Percentiles rank a stretch among this genome's conserved stretches.
These are phyloP conservation scores for Chlorella vulgaris DNA, from an alignment of 139 green algal genomes.

Conservation along the genomic window DNA sequence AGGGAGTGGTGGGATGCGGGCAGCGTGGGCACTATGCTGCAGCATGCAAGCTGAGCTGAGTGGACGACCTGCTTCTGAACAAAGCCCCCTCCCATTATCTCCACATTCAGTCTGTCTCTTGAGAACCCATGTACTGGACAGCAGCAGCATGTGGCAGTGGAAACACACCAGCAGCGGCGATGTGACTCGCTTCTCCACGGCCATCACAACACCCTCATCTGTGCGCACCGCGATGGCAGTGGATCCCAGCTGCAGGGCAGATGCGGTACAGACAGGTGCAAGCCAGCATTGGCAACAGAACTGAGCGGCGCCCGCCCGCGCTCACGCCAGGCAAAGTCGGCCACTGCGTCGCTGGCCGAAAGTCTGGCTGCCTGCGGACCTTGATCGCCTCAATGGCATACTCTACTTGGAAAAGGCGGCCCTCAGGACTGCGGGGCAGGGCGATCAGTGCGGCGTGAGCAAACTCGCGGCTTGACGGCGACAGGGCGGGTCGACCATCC, in stretches of 20 bases:
- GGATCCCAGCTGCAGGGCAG: constrained; percentile 85
- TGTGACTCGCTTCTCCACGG: constrained; percentile 98
- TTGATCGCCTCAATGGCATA: constrained; percentile 99
- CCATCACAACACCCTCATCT: constrained; percentile 91
- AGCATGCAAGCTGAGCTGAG: no score
- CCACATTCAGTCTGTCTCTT: no score
- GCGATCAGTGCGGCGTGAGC: no score
- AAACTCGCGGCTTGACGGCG: neutral
- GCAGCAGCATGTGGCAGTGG: neutral
- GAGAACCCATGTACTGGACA: no score
- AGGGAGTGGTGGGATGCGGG: no score
- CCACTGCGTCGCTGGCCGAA: no score
- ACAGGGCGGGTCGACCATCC: neutral
- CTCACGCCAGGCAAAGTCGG: no score
- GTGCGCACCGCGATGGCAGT: constrained; percentile 97
- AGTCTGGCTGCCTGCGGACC: constrained; percentile 45
- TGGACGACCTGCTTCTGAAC: no score
- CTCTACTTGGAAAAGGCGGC: constrained; percentile 98
- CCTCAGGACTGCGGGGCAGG: constrained; percentile 73
- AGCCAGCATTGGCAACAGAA: no score
- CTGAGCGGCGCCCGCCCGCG: no score
- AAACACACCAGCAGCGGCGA: constrained; percentile 88
- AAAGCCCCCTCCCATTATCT: no score
- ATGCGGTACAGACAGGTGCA: neutral
- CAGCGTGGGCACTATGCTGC: no score